These are phyloP conservation scores for Mycena leptocephala DNA, from an alignment of 768 basidiomycete genomes.

Conservation along the genomic window DNA sequence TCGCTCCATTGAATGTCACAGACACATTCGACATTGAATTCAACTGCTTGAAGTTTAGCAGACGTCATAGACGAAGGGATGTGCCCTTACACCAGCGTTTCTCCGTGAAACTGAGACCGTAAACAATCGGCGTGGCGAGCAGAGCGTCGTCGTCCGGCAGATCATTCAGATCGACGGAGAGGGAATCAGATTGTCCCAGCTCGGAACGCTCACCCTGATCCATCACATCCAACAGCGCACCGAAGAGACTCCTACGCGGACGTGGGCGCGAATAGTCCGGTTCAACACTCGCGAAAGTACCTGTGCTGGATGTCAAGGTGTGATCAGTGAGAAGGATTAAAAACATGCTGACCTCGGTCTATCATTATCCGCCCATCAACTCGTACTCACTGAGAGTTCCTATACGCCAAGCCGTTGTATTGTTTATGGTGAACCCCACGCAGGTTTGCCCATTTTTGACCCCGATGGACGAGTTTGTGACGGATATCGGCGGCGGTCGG, in stretches of 20 bases:
- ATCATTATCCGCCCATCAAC: slow-evolving; percentile 11
- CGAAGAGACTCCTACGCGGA: background rate
- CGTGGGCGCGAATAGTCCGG: background rate
- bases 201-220: background rate
- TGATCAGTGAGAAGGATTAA: background rate
- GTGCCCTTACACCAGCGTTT: slow-evolving; percentile 3
- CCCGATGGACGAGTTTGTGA: background rate
- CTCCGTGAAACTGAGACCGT: background rate
- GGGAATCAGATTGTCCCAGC: no score
- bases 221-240: background rate
- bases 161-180: no score
- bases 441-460: background rate
- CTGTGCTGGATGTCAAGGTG: background rate
- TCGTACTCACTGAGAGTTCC: background rate
- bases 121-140: background rate
- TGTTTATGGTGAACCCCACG: background rate
- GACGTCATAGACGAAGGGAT: background rate
- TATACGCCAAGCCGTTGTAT: background rate
- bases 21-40: slow-evolving; percentile 37
- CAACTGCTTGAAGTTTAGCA: background rate
- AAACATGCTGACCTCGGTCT: background rate
- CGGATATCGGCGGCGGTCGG: background rate
- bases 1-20: slow-evolving; percentile 47
- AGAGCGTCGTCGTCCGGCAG: background rate
- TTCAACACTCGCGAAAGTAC: background rate